Evolutionary conservation across 1,139 yeast genomes (phyloP).

Genomic region (Lodderomyces parapsilosis): DNA sequence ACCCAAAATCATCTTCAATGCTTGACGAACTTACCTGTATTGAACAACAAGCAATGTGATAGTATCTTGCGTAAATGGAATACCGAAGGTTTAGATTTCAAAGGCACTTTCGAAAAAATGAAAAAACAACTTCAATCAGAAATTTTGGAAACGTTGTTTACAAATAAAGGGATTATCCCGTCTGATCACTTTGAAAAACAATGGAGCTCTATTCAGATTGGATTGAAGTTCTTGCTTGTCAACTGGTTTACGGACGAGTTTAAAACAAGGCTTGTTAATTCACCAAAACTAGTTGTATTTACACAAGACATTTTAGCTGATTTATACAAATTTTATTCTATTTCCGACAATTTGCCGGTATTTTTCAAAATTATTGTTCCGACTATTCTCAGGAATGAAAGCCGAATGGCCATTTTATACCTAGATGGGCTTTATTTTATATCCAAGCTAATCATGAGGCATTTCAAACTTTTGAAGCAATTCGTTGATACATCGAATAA

Average conservation of each 20-base stretch:
- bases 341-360: constrained; percentile 37
- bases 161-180: constrained; percentile 15
- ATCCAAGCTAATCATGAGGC: constrained; percentile 32
- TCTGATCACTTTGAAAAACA: constrained; percentile 12
- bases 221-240: constrained; percentile 41
- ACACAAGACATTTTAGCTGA: constrained; percentile 31
- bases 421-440: constrained; percentile 41
- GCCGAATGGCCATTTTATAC: constrained; percentile 40
- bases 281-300: constrained; percentile 39
- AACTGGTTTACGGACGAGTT: constrained; percentile 46
- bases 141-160: constrained; percentile 23
- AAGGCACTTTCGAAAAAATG: constrained; percentile 30
- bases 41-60: constrained; percentile 51
- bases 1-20: constrained; percentile 44
- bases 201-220: constrained; percentile 24
- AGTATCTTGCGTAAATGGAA: constrained; percentile 47
- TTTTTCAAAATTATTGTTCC: constrained; percentile 43
- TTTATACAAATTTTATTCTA: constrained; percentile 33
- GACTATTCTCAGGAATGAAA: constrained; percentile 39
- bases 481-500: constrained; percentile 24
- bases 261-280: constrained; percentile 26
- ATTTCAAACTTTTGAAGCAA: constrained; percentile 37
- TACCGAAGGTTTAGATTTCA: constrained; percentile 31
- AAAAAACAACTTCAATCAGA: constrained; percentile 23
- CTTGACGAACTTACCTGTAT: constrained; percentile 53